Base-by-base conservation (phyloP, 2,329 filamentous ascomycete species). In the Pyricularia grisea region DNA sequence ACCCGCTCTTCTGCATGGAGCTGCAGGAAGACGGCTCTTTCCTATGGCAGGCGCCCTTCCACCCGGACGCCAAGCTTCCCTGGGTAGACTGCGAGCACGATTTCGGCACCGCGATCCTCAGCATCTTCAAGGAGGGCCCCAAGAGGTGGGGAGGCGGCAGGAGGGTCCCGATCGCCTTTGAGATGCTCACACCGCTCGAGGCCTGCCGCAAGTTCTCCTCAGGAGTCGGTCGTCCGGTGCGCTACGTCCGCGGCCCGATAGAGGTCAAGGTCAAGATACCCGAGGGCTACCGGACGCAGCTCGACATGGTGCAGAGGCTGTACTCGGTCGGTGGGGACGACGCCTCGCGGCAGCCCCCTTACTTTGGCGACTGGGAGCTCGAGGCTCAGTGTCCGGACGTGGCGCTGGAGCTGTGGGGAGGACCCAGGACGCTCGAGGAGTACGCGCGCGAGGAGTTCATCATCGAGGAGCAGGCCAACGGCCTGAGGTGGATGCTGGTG, bases 61-160 rank as follows among this genome's bases (percentile, higher is more conserved):
- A 97, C 74, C 92, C 93, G 1, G 87, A 97, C 74, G 91, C 90
- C 70, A 92, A 93, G 72, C 84, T 99, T 55, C 95, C 95, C 0
- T 99, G 94, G 93, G 83, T 99, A 58, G 95, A 99, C 76, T 93
- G 94, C 4, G 95, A 98, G 79, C 94, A 98, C 76, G 95, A 99
- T 74, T 90, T 97, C 63, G 95, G 95, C 4, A 93, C 95, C 1
- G 92, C 94, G 2, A 88, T 98, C 65, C 83, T 97, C 69, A 94
- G 98, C 77, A 90, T 98, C 69, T 94, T 98, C 84, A 98, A 97
- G 79, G 94, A 98, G 77, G 94, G 94, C 1, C 86, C 92, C 5
- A 84, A 85, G 72, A 93, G 92, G 78, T 98, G 94, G 94, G 89
- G 90, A n/a, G 81, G 81, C 60, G 83, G 83, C 67, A 82, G 85